Percentiles rank a stretch among this genome's conserved stretches.
Evolutionary conservation across 805 yeast genomes (phyloP).

Genomic region (Brettanomyces anomalus): DNA sequence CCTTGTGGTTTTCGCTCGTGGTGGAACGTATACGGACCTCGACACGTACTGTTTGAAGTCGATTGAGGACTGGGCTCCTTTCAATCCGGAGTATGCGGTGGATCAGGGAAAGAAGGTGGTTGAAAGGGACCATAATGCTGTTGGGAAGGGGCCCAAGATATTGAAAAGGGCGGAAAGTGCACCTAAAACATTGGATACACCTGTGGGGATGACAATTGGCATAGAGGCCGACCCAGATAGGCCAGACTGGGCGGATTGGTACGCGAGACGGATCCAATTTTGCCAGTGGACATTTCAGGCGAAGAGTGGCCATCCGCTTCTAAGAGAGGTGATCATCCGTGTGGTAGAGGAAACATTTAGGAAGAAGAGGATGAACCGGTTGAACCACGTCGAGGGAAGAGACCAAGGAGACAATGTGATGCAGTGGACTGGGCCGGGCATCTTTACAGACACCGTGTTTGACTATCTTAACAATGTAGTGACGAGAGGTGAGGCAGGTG

Average conservation of each 20-base stretch:
- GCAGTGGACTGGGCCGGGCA: constrained; percentile 97
- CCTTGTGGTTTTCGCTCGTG: constrained; percentile 76
- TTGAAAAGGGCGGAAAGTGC: constrained; percentile 17
- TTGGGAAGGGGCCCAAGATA: too few species aligned
- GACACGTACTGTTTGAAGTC: constrained; percentile 77
- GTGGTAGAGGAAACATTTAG: constrained; percentile 69
- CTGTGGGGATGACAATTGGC: constrained; percentile 78
- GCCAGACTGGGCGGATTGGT: constrained; percentile 89
- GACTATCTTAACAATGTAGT: constrained; percentile 63
- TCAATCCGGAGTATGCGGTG: constrained; percentile 17
- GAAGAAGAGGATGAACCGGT: constrained; percentile 36
- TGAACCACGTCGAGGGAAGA: constrained; percentile 42
- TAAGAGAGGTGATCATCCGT: constrained; percentile 68
- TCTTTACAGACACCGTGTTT: constrained; percentile 84
- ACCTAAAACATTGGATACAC: constrained; percentile 5
- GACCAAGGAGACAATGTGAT: constrained; percentile 70
- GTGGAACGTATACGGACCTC: constrained; percentile 89
- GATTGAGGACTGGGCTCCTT: constrained; percentile 65
- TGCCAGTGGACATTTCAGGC: constrained; percentile 96
- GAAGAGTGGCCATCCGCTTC: constrained; percentile 84
- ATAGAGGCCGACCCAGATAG: constrained; percentile 97
- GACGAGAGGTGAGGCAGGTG: constrained; percentile 22
- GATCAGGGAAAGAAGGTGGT: too few species aligned
- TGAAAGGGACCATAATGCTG: too few species aligned
- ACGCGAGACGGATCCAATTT: constrained; percentile 86